Evolutionary conservation across 23 red algal species (phyloP).

Genomic region (Cyanidium caldarium): DNA sequence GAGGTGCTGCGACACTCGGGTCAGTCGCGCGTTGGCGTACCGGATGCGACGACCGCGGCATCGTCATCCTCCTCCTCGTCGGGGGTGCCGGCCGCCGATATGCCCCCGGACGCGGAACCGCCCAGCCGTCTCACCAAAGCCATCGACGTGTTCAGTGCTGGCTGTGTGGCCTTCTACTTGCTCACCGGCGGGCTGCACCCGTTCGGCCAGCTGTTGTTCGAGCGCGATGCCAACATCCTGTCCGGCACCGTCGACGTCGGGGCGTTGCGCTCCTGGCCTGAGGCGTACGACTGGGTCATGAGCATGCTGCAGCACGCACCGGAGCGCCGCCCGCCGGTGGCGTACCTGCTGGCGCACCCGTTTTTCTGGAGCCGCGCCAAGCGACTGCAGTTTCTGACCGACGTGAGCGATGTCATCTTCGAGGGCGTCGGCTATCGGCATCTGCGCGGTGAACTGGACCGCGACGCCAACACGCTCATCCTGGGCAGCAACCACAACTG

Average conservation of each 20-base stretch:
- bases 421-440: conserved; percentile 20
- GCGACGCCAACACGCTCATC: conserved; percentile 16
- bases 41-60: background rate
- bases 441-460: conserved; percentile 21
- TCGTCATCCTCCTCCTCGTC: background rate
- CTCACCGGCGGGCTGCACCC: conserved; percentile 71
- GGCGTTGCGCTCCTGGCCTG: conserved; percentile 44
- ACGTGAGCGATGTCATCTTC: conserved; percentile 69
- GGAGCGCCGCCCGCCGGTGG: conserved; percentile 29
- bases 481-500: conserved; percentile 37
- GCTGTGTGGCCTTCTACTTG: conserved; percentile 64
- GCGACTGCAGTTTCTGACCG: conserved; percentile 74
- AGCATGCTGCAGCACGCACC: conserved; percentile 47
- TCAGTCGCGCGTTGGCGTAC: background rate
- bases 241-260: conserved; percentile 31
- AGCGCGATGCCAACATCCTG: conserved; percentile 59
- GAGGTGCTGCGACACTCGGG: conserved; percentile 53
- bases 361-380: conserved; percentile 90
- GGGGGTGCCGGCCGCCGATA: background rate
- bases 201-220: conserved; percentile 60
- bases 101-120: background rate
- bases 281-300: conserved; percentile 65
- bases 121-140: conserved; percentile 40
- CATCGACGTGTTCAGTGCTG: conserved; percentile 80
- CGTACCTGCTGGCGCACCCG: conserved; percentile 45